Evolutionary conservation across 2,329 filamentous ascomycete species (phyloP).

Genomic region (Nemania serpens): DNA sequence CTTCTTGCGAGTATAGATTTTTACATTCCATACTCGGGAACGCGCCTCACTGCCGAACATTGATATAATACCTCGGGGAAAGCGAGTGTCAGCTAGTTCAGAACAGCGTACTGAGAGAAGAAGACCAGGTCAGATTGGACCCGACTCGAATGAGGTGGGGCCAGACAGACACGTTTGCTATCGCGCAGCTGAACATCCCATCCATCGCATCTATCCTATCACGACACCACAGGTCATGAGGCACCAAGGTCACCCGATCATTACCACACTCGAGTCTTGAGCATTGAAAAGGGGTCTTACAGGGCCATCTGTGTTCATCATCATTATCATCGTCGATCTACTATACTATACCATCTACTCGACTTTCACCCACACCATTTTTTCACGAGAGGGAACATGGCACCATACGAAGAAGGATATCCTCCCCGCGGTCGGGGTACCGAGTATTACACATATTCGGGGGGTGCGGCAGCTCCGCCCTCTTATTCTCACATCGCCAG

Average conservation of each 20-base stretch:
- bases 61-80: too few species aligned
- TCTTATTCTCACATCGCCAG: constrained; percentile 25
- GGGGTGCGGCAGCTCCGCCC: constrained; percentile 3
- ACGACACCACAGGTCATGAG: constrained; percentile 22
- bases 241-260: constrained; percentile 16
- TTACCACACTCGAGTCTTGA: background rate
- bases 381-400: constrained; percentile 28
- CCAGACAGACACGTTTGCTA: constrained; percentile 4
- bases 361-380: background rate
- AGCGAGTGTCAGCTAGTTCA: background rate
- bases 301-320: too few species aligned
- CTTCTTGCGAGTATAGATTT: background rate
- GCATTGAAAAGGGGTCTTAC: too few species aligned
- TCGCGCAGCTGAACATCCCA: constrained; percentile 23
- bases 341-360: too few species aligned
- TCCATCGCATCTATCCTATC: constrained; percentile 13
- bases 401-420: constrained; percentile 34
- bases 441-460: constrained; percentile 30
- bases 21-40: background rate
- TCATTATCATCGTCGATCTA: too few species aligned
- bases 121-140: too few species aligned
- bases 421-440: constrained; percentile 29
- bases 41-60: background rate
- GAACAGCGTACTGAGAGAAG: background rate
- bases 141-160: constrained; percentile 10